Evolutionary conservation across 805 yeast species (phyloP).

Genomic region (Saccharomycopsis sp.): DNA sequence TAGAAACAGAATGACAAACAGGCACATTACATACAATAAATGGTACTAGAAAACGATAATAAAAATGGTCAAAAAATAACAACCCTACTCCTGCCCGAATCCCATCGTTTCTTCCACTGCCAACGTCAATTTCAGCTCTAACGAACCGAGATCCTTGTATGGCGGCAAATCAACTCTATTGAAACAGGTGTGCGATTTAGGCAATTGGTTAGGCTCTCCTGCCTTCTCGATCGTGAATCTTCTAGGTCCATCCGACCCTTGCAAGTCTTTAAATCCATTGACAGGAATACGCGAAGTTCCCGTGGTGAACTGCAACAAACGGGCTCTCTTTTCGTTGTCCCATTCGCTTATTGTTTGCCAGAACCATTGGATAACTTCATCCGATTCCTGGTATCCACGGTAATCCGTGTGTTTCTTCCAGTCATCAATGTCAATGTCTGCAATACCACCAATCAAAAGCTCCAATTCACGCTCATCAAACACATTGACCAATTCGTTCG

Average conservation of each 20-base stretch:
- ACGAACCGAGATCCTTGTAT: conserved; percentile 71
- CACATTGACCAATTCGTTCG: conserved; percentile 92
- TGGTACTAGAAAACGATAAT: not conserved
- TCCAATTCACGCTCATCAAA: conserved; percentile 98
- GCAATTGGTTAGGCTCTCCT: conserved; percentile 86
- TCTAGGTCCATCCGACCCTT: conserved; percentile 99
- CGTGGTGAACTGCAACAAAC: conserved; percentile 93
- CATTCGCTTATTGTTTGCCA: conserved; percentile 91
- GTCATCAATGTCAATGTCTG: conserved; percentile 96
- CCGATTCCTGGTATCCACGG: conserved; percentile 94
- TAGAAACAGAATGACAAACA: not conserved
- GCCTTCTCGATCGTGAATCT: conserved; percentile 98
- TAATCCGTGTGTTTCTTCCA: conserved; percentile 99
- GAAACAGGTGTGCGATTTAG: conserved; percentile 97
- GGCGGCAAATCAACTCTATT: conserved; percentile 98
- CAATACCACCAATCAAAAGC: conserved; percentile 93
- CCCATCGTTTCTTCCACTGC: conserved; percentile 99
- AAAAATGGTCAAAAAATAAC: not conserved
- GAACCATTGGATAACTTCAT: conserved; percentile 97
- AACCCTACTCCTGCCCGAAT: conserved; percentile 81
- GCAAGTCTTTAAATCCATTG: conserved; percentile 96
- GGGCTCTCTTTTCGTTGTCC: conserved; percentile 95
- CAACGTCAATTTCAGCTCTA: conserved; percentile 84
- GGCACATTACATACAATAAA: too few relatives aligned
- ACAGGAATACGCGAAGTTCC: conserved; percentile 99